These are phyloP conservation scores for Pythium insidiosum DNA, from an alignment of 352 stramenopile genomes.

Conservation along the genomic window DNA sequence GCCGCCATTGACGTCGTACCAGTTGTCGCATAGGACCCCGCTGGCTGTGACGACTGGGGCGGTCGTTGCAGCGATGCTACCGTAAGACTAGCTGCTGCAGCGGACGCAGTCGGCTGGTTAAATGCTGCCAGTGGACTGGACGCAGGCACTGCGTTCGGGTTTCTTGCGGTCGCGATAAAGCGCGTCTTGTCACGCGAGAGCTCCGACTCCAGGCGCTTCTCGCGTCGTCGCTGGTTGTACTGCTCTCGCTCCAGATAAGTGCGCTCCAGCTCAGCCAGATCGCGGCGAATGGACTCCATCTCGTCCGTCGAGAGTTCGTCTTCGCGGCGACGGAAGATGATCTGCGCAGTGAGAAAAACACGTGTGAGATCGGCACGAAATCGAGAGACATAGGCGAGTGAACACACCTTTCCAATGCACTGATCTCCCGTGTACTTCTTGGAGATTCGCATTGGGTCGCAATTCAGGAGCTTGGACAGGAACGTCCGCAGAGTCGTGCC, in stretches of 20 bases:
- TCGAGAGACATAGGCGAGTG: too few relatives aligned
- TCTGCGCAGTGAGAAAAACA: constrained; percentile 14
- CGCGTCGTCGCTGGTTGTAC: constrained; percentile 89
- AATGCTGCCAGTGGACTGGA: constrained; percentile 4
- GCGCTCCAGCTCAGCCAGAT: constrained; percentile 89
- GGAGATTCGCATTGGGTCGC: constrained; percentile 98
- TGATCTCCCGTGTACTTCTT: constrained; percentile 99
- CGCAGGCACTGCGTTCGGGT: constrained; percentile 6
- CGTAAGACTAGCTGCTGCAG: too few relatives aligned
- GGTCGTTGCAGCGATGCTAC: too few relatives aligned
- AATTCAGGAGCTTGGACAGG: constrained; percentile 96
- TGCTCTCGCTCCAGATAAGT: constrained; percentile 95
- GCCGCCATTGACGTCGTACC: constrained; percentile 2
- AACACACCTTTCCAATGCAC: constrained; percentile 95
- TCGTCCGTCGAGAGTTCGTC: constrained; percentile 75
- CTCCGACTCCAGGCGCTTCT: constrained; percentile 80
- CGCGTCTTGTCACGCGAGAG: constrained; percentile 65
- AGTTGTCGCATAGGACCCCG: too few relatives aligned
- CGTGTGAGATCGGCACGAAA: too few relatives aligned
- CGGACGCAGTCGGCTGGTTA: constrained; percentile 2
- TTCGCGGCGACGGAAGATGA: constrained; percentile 65
- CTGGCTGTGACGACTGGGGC: too few relatives aligned
- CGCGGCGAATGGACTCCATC: constrained; percentile 65
- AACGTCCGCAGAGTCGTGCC: constrained; percentile 97
- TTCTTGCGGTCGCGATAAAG: constrained; percentile 22